A percentile compares a stretch with the other conserved stretches of the same genome.
These are phyloP conservation scores for Aspergillus piperis DNA, from an alignment of 2,329 filamentous ascomycete genomes.

Conservation along the genomic window DNA sequence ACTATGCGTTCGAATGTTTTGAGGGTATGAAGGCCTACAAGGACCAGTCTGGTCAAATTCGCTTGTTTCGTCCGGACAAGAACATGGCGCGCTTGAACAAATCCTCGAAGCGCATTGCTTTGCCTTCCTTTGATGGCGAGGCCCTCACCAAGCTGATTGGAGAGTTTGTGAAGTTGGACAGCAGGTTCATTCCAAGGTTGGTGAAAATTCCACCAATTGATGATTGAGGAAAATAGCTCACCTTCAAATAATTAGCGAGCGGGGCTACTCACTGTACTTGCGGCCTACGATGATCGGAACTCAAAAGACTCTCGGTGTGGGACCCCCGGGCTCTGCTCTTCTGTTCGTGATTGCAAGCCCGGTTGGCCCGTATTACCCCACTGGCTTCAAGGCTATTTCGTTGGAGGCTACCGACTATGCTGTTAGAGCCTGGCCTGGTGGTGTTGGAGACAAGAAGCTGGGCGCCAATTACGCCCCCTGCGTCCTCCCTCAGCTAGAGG, in stretches of 20 bases:
- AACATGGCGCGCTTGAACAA: conserved; percentile 97
- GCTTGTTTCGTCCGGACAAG: conserved; percentile 90
- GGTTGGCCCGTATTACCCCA: conserved; percentile 96
- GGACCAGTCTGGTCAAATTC: conserved; percentile 73
- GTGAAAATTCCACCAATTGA: conserved; percentile 22
- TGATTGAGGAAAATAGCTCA: not conserved
- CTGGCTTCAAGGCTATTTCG: conserved; percentile 95
- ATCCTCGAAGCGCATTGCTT: conserved; percentile 84
- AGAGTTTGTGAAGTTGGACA: conserved; percentile 75
- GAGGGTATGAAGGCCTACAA: conserved; percentile 99
- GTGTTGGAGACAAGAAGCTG: conserved; percentile 97
- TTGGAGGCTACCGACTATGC: conserved; percentile 96
- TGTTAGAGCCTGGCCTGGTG: conserved; percentile 95
- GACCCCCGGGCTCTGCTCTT: conserved; percentile 85
- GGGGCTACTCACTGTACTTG: conserved; percentile 92
- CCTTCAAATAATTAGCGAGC: conserved; percentile 42
- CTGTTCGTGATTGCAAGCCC: conserved; percentile 95
- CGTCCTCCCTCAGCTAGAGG: conserved; percentile 92
- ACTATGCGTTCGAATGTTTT: conserved; percentile 98
- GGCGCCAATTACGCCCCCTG: conserved; percentile 99
- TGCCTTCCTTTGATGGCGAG: conserved; percentile 78
- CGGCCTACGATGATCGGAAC: conserved; percentile 97
- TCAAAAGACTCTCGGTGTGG: conserved; percentile 88
- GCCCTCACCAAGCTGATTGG: conserved; percentile 79
- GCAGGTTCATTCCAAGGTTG: conserved; percentile 83